Conservation (phyloP, 345 rosid genomes). For the Aurinia saxatilis region DNA sequence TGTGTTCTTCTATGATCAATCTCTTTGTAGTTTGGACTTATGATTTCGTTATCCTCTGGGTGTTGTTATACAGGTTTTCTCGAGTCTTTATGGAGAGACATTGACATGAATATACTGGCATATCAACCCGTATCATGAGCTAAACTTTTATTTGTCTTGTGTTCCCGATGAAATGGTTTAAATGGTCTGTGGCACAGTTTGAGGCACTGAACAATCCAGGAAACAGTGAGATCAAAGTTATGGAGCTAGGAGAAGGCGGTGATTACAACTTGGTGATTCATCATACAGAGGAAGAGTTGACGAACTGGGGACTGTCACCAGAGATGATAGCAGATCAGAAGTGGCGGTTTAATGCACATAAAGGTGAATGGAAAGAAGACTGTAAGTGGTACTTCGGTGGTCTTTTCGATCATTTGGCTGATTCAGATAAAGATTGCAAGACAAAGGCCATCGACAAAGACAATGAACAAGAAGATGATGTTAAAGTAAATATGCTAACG, state of each 20-base stretch:
- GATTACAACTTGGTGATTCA: conserved; percentile 82
- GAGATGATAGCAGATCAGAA: conserved; percentile 89
- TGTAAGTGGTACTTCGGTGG: conserved; percentile 60
- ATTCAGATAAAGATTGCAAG: conserved; percentile 33
- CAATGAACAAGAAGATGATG: neutral
- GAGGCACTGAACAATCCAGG: conserved; percentile 65
- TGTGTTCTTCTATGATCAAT: neutral
- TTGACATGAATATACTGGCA: conserved; percentile 76
- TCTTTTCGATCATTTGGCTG: conserved; percentile 49
- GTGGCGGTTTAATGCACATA: conserved; percentile 52
- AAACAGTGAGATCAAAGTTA: conserved; percentile 69
- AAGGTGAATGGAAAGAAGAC: conserved; percentile 64
- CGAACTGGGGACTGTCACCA: conserved; percentile 69
- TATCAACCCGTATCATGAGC: conserved; percentile 47
- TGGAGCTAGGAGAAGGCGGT: conserved; percentile 76
- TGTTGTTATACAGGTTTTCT: conserved; percentile 52
- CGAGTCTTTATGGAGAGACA: conserved; percentile 97
- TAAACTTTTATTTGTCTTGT: conserved; percentile 77
- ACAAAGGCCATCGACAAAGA: neutral
- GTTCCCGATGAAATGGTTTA: conserved; percentile 98
- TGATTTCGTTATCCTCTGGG: neutral
- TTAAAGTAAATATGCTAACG: conserved; percentile 3
- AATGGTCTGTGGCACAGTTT: conserved; percentile 90
- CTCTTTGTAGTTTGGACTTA: neutral
- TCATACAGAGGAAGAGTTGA: conserved; percentile 74